Evolutionary conservation across 805 yeast species (phyloP).

Genomic region (Candida khao-thaluensis): DNA sequence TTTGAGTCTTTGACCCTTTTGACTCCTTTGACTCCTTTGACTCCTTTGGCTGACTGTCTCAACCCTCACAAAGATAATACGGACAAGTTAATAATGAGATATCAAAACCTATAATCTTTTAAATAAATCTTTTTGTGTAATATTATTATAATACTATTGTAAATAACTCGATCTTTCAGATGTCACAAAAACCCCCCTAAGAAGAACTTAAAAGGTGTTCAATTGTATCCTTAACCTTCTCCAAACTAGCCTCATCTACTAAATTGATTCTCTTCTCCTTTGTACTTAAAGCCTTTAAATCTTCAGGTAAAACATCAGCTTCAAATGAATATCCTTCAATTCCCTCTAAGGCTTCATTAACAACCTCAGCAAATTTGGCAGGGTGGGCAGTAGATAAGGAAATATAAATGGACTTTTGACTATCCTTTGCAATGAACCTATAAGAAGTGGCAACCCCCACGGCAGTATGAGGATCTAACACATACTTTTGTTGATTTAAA

Average conservation of each 20-base stretch:
- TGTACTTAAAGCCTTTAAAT: conserved; percentile 67
- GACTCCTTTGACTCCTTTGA: too few species aligned
- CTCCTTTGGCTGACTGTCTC: too few species aligned
- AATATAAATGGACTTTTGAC: conserved; percentile 48
- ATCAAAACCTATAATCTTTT: too few species aligned
- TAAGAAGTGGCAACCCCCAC: conserved; percentile 86
- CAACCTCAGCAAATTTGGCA: conserved; percentile 97
- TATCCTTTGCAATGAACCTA: conserved; percentile 50
- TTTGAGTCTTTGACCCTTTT: too few species aligned
- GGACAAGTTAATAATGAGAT: too few species aligned
- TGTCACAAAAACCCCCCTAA: too few species aligned
- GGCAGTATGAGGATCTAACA: conserved; percentile 95
- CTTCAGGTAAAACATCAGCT: conserved; percentile 83
- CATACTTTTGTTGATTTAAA: conserved; percentile 61
- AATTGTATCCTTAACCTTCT: conserved; percentile 72
- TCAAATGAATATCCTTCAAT: conserved; percentile 81
- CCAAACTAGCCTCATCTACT: conserved; percentile 70
- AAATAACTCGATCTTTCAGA: too few species aligned
- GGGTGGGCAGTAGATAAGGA: conserved; percentile 98
- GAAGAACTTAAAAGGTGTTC: conserved; percentile 58
- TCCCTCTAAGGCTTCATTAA: conserved; percentile 68
- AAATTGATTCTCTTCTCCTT: conserved; percentile 73
- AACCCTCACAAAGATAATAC: too few species aligned
- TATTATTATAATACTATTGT: too few species aligned
- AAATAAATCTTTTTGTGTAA: too few species aligned